Conservation (phyloP, 345 rosid genomes). For the Clarkia xantiana region DNA sequence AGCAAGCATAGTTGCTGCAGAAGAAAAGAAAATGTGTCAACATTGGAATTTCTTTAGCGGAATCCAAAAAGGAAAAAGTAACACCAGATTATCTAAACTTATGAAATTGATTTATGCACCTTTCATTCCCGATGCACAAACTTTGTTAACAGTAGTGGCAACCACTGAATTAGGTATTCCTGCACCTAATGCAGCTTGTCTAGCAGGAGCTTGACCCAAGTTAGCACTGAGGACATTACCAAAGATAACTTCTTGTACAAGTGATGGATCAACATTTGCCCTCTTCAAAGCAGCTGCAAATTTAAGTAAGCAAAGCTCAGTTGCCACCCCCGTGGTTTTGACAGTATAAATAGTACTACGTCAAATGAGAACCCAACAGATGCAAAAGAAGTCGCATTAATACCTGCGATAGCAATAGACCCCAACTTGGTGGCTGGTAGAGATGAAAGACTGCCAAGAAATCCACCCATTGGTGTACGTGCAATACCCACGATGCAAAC, state of each 20-base stretch:
- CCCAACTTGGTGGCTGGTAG: conserved; percentile 92
- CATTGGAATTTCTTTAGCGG: not conserved
- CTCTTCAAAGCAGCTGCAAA: conserved; percentile 75
- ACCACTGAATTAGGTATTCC: conserved; percentile 79
- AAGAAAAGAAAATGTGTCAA: not conserved
- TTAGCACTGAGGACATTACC: conserved; percentile 96
- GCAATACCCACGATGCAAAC: conserved; percentile 98
- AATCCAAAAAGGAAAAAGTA: not conserved
- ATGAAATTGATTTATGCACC: conserved; percentile 23
- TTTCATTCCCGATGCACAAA: conserved; percentile 99
- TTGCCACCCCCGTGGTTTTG: not conserved
- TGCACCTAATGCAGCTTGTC: conserved; percentile 95
- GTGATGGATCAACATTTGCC: conserved; percentile 75
- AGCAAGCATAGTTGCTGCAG: conserved; percentile 86
- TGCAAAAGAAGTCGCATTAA: not conserved
- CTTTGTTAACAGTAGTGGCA: conserved; percentile 91
- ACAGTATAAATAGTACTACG: not conserved
- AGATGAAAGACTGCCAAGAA: conserved; percentile 76
- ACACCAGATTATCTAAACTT: not conserved
- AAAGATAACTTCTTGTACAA: conserved; percentile 81
- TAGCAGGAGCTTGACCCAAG: conserved; percentile 98
- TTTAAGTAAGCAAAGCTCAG: conserved; percentile 8
- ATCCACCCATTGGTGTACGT: conserved; percentile 92
- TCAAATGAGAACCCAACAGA: not conserved
- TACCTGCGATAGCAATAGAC: conserved; percentile 73